These are phyloP conservation scores for Zelopaecilomyces penicillatus DNA, from an alignment of 2,329 filamentous ascomycete genomes.

Conservation along the genomic window DNA sequence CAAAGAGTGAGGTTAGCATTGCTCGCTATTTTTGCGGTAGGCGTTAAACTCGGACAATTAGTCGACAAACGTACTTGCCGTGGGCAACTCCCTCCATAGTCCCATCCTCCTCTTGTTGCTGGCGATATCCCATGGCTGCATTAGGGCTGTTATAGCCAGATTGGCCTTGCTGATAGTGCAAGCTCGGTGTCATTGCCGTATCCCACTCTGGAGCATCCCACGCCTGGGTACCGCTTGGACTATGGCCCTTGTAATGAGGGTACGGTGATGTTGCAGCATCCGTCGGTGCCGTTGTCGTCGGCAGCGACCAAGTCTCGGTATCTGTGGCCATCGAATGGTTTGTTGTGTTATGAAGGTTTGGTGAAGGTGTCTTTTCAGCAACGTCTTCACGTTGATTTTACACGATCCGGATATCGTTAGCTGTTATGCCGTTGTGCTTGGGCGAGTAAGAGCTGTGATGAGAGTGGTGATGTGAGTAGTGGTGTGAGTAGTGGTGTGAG, in stretches of 20 bases:
- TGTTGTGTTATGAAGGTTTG: background rate
- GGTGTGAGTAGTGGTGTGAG: too few relatives aligned
- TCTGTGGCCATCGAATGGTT: constrained; percentile 20
- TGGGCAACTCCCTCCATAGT: background rate
- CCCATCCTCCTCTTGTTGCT: constrained; percentile 5
- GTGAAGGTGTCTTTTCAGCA: too few relatives aligned
- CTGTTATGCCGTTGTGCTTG: too few relatives aligned
- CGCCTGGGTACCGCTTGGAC: constrained; percentile 9
- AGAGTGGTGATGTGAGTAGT: too few relatives aligned
- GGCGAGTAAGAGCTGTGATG: too few relatives aligned
- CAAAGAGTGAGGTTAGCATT: constrained; percentile 9
- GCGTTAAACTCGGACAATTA: too few relatives aligned
- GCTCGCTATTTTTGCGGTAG: background rate
- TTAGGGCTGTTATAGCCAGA: constrained; percentile 2
- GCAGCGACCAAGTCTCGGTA: constrained; percentile 24
- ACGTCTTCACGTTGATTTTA: too few relatives aligned
- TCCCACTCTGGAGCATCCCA: constrained; percentile 20
- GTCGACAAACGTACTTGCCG: constrained; percentile 7
- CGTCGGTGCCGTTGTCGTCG: constrained; percentile 23
- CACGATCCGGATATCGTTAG: too few relatives aligned
- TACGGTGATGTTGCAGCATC: constrained; percentile 20
- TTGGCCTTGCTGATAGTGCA: constrained; percentile 1
- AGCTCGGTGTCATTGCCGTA: constrained; percentile 16
- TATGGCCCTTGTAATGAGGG: constrained; percentile 10
- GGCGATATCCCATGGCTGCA: constrained; percentile 2